Evolutionary conservation across 352 stramenopile genomes (phyloP), one percentile per base, ranked within the genome.

Genomic region (Elongisporangium undulatum): DNA sequence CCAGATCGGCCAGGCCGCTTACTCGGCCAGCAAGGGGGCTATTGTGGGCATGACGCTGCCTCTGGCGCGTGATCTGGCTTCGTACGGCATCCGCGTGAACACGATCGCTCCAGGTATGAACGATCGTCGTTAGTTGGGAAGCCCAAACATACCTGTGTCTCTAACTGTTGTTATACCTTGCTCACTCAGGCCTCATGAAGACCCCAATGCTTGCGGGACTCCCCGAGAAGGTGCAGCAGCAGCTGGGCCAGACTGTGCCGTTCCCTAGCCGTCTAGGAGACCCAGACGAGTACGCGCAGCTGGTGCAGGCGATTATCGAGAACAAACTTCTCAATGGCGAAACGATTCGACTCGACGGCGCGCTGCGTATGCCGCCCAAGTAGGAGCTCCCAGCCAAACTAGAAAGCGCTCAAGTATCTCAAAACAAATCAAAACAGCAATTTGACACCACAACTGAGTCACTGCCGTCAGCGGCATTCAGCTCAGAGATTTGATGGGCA

Each of bases 301-400:
- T 99, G 34, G 96, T 97, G 53, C 88, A 96, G 56, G 68, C 80
- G 21, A 99, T 99, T 68, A 89, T 99, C 58, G 85, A 97, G 59
- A 99, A 99, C 83, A 91, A 90, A 60, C 99, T 99, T 92, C 77
- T 99, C 49, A 99, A 99, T 69, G 97, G 97, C 55, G 96, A 99
- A 75, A 90, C 94, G 2, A 99, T 99, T 70, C 90, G 97, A 45
- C 79, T 99, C 22, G 97, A 99, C 72, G 97, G 97, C 29, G 97
- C 92, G 9, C 72, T 99, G 20, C 87, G 97, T 55, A 99, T 99
- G 96, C 88, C 85, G 19, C 88, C 88, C 29, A 96, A 95, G 68
- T 95, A 91, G 68, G 29, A 51, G 39, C 21, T 24, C 7, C n/a
- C n/a, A n/a, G 3, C 23, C 19, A 56, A n/a, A 49, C 61, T 21